phyloP scores from a whole-genome alignment of 148 eudicot species.

The Rhododendron henanense region DNA sequence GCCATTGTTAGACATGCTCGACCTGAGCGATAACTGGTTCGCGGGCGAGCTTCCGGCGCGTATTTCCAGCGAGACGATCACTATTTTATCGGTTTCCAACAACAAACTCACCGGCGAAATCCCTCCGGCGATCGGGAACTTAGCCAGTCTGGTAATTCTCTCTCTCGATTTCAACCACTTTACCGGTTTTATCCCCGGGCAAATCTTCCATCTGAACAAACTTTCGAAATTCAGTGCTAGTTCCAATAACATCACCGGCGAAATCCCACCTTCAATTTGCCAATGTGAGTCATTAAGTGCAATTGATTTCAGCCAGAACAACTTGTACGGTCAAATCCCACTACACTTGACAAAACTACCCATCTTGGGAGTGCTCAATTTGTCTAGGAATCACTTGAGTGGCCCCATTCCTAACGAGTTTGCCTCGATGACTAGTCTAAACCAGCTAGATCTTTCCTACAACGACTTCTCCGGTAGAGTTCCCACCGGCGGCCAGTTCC shows the following conservation, averaged over 20 bases:
- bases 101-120: constrained; percentile 38
- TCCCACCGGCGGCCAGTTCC: constrained; percentile 39
- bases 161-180: constrained; percentile 31
- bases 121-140: constrained; percentile 29
- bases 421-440: constrained; percentile 25
- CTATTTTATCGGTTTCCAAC: constrained; percentile 28
- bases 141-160: constrained; percentile 22
- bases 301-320: constrained; percentile 47
- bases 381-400: constrained; percentile 36
- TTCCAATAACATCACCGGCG: constrained; percentile 35
- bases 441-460: constrained; percentile 40
- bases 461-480: constrained; percentile 45
- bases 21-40: constrained; percentile 38
- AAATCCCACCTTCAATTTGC: constrained; percentile 35
- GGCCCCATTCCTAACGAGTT: constrained; percentile 46
- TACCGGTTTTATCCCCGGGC: constrained; percentile 42
- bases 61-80: constrained; percentile 22
- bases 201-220: constrained; percentile 24
- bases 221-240: constrained; percentile 26
- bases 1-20: constrained; percentile 23
- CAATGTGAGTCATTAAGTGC: constrained; percentile 26
- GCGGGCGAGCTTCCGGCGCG: constrained; percentile 44
- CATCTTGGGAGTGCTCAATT: constrained; percentile 26
- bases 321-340: constrained; percentile 41
- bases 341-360: constrained; percentile 15